Evolutionary conservation across 768 basidiomycete species (phyloP).

Genomic region (Terana coerulea): DNA sequence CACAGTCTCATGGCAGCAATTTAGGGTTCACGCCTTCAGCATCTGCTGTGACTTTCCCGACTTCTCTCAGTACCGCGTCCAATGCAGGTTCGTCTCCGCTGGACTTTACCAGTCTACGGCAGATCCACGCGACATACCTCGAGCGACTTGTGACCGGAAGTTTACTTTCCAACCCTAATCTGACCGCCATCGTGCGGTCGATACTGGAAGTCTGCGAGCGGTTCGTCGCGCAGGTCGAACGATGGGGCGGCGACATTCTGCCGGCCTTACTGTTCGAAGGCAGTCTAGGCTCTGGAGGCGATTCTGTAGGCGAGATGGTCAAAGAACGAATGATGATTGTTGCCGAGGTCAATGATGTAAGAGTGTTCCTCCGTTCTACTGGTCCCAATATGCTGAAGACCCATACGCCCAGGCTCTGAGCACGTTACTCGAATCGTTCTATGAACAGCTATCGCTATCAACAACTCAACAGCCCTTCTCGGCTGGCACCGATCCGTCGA

Average conservation of each 20-base stretch:
- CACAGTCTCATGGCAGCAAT: conserved; percentile 7
- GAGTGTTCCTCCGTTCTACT: conserved; percentile 12
- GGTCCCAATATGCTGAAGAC: conserved; percentile 4
- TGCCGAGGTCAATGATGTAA: conserved; percentile 74
- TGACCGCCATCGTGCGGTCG: conserved; percentile 60
- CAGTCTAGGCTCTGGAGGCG: conserved; percentile 52
- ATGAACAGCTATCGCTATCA: conserved; percentile 72
- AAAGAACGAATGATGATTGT: conserved; percentile 65
- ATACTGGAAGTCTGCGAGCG: conserved; percentile 83
- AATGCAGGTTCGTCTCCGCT: conserved; percentile 39
- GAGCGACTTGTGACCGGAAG: conserved; percentile 77
- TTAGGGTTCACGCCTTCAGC: not conserved
- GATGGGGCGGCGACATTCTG: conserved; percentile 90
- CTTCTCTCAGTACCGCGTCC: conserved; percentile 23
- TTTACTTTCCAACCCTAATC: conserved; percentile 60
- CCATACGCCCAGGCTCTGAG: conserved; percentile 53
- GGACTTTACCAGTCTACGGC: conserved; percentile 84
- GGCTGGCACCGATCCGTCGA: conserved; percentile 60
- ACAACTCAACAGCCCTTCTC: conserved; percentile 73
- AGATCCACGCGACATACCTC: conserved; percentile 78
- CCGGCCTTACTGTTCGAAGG: conserved; percentile 83
- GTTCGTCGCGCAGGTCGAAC: conserved; percentile 83
- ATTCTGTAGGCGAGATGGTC: conserved; percentile 68
- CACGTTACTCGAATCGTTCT: conserved; percentile 67
- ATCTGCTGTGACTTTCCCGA: conserved; percentile 14